phyloP scores from a whole-genome alignment of 768 basidiomycete genomes.

The Tylopilus balloui region DNA sequence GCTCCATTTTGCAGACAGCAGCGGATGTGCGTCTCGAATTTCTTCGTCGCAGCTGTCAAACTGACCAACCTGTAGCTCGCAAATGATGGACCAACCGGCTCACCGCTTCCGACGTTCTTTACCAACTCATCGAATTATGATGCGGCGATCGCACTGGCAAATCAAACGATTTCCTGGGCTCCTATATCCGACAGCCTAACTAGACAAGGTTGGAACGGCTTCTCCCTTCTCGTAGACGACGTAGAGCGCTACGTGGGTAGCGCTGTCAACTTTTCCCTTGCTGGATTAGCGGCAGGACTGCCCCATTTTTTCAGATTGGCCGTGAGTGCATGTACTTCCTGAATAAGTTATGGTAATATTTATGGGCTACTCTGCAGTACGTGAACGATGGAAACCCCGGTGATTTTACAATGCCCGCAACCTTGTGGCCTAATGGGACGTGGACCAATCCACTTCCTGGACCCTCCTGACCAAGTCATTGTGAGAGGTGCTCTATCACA shows the following conservation, averaged over 20 bases:
- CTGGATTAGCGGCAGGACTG: slow-evolving; percentile 51
- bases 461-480: slow-evolving; percentile 42
- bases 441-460: slow-evolving; percentile 74
- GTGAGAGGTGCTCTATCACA: not conserved
- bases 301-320: slow-evolving; percentile 80
- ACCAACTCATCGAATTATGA: slow-evolving; percentile 73
- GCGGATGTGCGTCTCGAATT: slow-evolving; percentile 47
- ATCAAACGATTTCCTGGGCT: slow-evolving; percentile 58
- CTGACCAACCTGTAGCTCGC: slow-evolving; percentile 47
- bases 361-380: slow-evolving; percentile 37
- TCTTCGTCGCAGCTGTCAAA: not conserved
- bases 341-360: slow-evolving; percentile 1
- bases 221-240: slow-evolving; percentile 78
- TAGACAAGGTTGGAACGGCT: slow-evolving; percentile 62
- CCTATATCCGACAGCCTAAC: slow-evolving; percentile 34
- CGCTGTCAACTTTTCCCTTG: slow-evolving; percentile 68
- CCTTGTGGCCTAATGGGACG: slow-evolving; percentile 73
- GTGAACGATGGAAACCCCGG: slow-evolving; percentile 45
- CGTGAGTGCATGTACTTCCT: slow-evolving; percentile 39
- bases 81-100: slow-evolving; percentile 67
- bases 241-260: slow-evolving; percentile 74
- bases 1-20: slow-evolving; percentile 71
- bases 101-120: slow-evolving; percentile 63
- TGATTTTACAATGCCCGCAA: slow-evolving; percentile 79
- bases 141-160: slow-evolving; percentile 45